Percentiles rank a stretch among this genome's conserved stretches.
Conservation (phyloP, 2,329 filamentous ascomycete species). For the Botrytis byssoidea region DNA sequence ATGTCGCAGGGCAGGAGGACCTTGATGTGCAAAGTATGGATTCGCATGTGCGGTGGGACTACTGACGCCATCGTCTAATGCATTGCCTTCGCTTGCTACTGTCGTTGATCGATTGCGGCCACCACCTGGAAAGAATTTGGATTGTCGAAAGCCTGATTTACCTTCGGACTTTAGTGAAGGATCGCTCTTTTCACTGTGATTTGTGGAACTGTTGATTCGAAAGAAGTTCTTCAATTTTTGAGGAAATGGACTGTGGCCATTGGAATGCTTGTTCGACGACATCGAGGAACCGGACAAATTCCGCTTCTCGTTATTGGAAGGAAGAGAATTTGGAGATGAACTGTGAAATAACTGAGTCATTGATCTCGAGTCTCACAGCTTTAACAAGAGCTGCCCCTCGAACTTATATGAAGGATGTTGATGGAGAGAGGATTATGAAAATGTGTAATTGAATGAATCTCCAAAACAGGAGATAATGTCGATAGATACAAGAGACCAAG, state of each 20-base stretch:
- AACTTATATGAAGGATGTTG: slow-evolving; percentile 8
- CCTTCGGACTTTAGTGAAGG: slow-evolving; percentile 38
- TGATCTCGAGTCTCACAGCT: slow-evolving; percentile 29
- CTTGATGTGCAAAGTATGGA: slow-evolving; percentile 96
- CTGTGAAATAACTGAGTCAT: slow-evolving; percentile 38
- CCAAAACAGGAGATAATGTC: slow-evolving; percentile 1
- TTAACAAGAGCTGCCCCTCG: slow-evolving; percentile 35
- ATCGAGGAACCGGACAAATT: slow-evolving; percentile 38
- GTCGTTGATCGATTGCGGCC: slow-evolving; percentile 86
- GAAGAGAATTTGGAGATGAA: slow-evolving; percentile 31
- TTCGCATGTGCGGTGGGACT: slow-evolving; percentile 94
- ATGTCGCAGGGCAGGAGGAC: slow-evolving; percentile 87
- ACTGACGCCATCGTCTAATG: slow-evolving; percentile 82
- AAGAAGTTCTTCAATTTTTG: slow-evolving; percentile 71
- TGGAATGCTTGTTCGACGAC: slow-evolving; percentile 51
- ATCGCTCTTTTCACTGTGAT: slow-evolving; percentile 42
- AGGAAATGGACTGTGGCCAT: slow-evolving; percentile 59
- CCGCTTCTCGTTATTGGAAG: slow-evolving; percentile 37
- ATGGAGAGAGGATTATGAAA: background rate
- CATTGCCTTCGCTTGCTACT: slow-evolving; percentile 88
- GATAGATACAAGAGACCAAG: background rate
- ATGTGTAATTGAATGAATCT: background rate
- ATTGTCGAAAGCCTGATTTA: slow-evolving; percentile 68
- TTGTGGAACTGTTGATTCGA: slow-evolving; percentile 56
- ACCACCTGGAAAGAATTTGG: slow-evolving; percentile 83